Percentiles rank a stretch among this genome's conserved stretches.
Conservation (phyloP, 495 filamentous ascomycete genomes). For the Podospora sp. region DNA sequence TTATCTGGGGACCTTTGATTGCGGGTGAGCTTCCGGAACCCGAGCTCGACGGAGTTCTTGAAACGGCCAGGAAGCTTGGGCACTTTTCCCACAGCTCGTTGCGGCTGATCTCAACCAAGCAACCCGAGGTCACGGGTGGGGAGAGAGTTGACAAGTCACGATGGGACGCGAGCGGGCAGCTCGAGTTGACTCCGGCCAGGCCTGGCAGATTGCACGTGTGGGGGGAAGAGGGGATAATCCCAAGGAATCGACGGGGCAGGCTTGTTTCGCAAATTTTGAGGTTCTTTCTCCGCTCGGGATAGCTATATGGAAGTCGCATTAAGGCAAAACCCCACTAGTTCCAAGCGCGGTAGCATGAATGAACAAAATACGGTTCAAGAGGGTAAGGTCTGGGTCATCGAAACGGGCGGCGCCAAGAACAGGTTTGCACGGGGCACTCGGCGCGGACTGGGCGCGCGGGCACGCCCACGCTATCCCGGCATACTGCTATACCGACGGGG, state of each 20-base stretch:
- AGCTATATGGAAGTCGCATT: constrained; percentile 20
- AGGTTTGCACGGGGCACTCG: background rate
- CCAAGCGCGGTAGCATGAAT: constrained; percentile 22
- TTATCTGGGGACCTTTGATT: constrained; percentile 25
- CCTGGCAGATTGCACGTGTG: background rate
- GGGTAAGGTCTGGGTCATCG: constrained; percentile 8
- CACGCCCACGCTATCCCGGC: background rate
- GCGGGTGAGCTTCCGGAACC: constrained; percentile 8
- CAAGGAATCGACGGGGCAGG: constrained; percentile 10
- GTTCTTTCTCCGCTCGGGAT: constrained; percentile 19
- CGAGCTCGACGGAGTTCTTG: constrained; percentile 9
- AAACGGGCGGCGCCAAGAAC: background rate
- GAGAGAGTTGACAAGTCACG: constrained; percentile 1
- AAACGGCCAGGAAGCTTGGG: constrained; percentile 17
- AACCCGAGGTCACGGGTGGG: constrained; percentile 18
- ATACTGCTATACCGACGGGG: background rate
- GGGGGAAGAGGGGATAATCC: constrained; percentile 15
- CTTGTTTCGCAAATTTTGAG: constrained; percentile 21
- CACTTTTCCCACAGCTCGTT: constrained; percentile 1
- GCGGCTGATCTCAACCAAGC: constrained; percentile 26
- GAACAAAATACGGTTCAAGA: constrained; percentile 15
- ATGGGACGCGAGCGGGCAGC: background rate
- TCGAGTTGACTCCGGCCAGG: background rate
- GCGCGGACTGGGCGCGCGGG: background rate
- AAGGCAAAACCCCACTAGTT: constrained; percentile 32